These are phyloP conservation scores for Aspergillus quadrilineatus DNA, from an alignment of 2,329 filamentous ascomycete species.

Conservation along the genomic window DNA sequence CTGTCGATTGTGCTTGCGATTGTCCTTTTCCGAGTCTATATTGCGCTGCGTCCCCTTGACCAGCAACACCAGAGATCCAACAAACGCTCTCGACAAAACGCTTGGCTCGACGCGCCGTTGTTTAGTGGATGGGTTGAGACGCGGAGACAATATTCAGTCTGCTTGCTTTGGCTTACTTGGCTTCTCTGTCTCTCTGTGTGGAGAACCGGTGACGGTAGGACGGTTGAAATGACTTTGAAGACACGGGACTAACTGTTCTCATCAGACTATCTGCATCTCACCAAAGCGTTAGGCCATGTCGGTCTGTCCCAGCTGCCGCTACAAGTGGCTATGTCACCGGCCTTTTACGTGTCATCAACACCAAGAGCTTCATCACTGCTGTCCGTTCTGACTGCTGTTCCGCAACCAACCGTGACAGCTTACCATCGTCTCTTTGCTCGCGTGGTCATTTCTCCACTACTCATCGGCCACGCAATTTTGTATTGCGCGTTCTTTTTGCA, in stretches of 20 bases:
- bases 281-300: slow-evolving; percentile 61
- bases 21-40: slow-evolving; percentile 40
- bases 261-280: slow-evolving; percentile 62
- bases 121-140: slow-evolving; percentile 48
- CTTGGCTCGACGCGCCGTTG: slow-evolving; percentile 50
- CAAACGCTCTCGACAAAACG: slow-evolving; percentile 16
- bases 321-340: slow-evolving; percentile 56
- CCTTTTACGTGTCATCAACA: slow-evolving; percentile 44
- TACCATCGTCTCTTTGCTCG: slow-evolving; percentile 60
- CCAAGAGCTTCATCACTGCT: slow-evolving; percentile 50
- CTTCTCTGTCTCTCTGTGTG: slow-evolving; percentile 51
- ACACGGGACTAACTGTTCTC: not conserved
- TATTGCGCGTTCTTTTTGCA: slow-evolving; percentile 60
- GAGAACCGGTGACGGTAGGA: slow-evolving; percentile 55
- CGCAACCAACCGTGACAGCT: slow-evolving; percentile 56
- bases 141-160: slow-evolving; percentile 51
- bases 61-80: slow-evolving; percentile 5
- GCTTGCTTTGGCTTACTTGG: slow-evolving; percentile 53
- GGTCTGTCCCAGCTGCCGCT: slow-evolving; percentile 60
- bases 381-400: slow-evolving; percentile 52
- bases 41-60: slow-evolving; percentile 13
- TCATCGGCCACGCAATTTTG: slow-evolving; percentile 53
- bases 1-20: slow-evolving; percentile 51
- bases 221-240: not conserved
- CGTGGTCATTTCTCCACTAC: slow-evolving; percentile 51